phyloP scores from a whole-genome alignment of 2,329 filamentous ascomycete genomes.

The Anthostomella pinea region DNA sequence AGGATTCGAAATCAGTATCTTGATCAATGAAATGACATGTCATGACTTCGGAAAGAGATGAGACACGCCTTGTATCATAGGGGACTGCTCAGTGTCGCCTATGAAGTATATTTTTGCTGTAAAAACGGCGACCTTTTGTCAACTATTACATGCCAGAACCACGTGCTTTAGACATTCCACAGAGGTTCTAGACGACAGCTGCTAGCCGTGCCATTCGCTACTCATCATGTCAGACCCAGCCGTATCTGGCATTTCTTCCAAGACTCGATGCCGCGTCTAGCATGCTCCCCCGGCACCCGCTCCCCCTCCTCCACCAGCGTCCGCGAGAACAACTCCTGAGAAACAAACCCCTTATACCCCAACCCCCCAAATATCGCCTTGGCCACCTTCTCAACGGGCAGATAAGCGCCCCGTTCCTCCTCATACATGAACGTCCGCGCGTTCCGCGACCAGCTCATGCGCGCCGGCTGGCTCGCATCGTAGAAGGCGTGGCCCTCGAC shows the following conservation, averaged over 20 bases:
- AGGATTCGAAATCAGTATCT: no score
- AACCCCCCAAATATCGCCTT: conserved; percentile 58
- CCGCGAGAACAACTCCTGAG: conserved; percentile 67
- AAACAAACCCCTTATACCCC: conserved; percentile 66
- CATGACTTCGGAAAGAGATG: no score
- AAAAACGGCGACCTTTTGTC: no score
- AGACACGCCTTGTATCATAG: no score
- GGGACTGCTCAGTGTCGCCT: no score
- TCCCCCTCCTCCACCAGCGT: conserved; percentile 51
- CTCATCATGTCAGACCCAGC: no score
- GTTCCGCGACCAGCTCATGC: conserved; percentile 80
- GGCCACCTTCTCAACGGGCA: conserved; percentile 63
- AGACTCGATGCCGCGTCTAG: conserved; percentile 22
- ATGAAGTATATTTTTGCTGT: no score
- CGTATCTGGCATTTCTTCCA: conserved; percentile 15
- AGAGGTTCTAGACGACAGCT: no score
- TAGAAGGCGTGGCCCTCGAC: conserved; percentile 56
- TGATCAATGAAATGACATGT: no score
- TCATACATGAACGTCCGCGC: conserved; percentile 69
- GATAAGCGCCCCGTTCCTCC: conserved; percentile 58
- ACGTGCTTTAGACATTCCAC: no score
- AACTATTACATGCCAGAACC: no score
- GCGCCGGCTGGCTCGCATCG: conserved; percentile 51
- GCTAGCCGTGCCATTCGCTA: no score
- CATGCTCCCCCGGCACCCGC: conserved; percentile 45